Base-by-base conservation (phyloP, 306 rosid species). In the Senna tora region DNA sequence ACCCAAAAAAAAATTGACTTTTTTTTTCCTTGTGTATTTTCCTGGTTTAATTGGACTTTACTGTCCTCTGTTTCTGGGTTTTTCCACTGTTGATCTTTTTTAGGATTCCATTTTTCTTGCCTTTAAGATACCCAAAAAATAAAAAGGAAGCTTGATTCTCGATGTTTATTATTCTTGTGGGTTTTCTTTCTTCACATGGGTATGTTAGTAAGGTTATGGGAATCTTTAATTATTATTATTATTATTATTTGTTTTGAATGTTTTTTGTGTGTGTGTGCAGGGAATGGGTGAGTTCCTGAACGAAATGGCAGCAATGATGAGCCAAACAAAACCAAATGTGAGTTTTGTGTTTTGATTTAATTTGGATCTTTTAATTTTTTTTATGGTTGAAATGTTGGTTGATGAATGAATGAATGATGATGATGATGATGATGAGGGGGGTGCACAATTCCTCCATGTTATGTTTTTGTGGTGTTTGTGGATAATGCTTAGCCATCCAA, bases 221-320 rank as follows among this genome's bases (percentile, higher is more conserved):
- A 36, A 7, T 7, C 39, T 36, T 36, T 36, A 7, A 4, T 36
- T 36, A 36, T 36, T 4, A 20, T 59, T 32, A 32, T 7, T 6
- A 7, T 59, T 2, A 39, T 9, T 3, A 32, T 59, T n/a, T n/a
- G 6, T 13, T 59, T 10, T n/a, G 15, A 46, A 49, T 10, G 38
- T 73, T 50, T 68, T 20, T n/a, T n/a, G n/a, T 65, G 57, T 76
- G 7, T 67, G 30, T 57, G 41, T 83, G 86, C 93, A 94, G 99
- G 99, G 87, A 10, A 91, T 94, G 97, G 93, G 93, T 54, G 99
- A 91, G 52, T 91, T 94, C 71, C 73, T 94, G 87, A 80, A 70
- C 39, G 99, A 94, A 79, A 94, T 94, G 99, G 88, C 84, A 20
- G 75, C 89, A 32, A 91, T 94, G 96, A 94, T 94, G 97, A 85